These are phyloP conservation scores for Malassezia brasiliensis DNA, from an alignment of 1,284 basidiomycete genomes.

Conservation along the genomic window DNA sequence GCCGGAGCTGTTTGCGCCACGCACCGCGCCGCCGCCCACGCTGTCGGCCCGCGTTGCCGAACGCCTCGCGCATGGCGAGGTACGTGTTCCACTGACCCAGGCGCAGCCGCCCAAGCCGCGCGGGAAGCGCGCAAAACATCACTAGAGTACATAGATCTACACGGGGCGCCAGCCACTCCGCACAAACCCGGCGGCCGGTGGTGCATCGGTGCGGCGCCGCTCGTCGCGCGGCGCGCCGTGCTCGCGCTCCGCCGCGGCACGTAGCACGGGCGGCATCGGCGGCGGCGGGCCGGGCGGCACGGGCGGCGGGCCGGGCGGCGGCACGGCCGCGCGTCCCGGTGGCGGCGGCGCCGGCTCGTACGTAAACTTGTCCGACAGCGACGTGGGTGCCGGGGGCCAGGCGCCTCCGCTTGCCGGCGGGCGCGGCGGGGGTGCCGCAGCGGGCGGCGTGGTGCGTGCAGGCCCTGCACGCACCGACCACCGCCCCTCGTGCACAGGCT, in stretches of 20 bases:
- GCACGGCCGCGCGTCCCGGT: background rate
- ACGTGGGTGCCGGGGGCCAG: background rate
- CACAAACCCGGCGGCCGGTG: background rate
- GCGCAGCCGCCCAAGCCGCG: background rate
- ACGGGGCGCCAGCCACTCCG: constrained; percentile 12
- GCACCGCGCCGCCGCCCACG: background rate
- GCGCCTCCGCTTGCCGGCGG: background rate
- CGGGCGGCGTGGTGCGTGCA: background rate
- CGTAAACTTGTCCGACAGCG: background rate
- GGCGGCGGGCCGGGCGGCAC: constrained; percentile 25
- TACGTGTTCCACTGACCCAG: background rate
- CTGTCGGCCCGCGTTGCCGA: background rate
- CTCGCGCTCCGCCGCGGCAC: constrained; percentile 5
- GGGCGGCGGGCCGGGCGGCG: background rate
- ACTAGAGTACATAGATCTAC: constrained; percentile 53
- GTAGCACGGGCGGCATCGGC: constrained; percentile 18
- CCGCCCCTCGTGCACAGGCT: background rate
- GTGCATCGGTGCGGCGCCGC: background rate
- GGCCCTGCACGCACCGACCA: background rate
- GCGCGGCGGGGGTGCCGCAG: background rate
- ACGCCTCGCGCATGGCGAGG: background rate
- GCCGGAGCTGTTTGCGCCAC: constrained; percentile 1
- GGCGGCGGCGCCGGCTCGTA: background rate
- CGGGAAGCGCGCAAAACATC: background rate
- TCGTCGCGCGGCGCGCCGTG: background rate